Percentiles rank a stretch among this genome's conserved stretches.
Conservation (phyloP, 2,329 filamentous ascomycete species). For the Sordariomycetes sp. region DNA sequence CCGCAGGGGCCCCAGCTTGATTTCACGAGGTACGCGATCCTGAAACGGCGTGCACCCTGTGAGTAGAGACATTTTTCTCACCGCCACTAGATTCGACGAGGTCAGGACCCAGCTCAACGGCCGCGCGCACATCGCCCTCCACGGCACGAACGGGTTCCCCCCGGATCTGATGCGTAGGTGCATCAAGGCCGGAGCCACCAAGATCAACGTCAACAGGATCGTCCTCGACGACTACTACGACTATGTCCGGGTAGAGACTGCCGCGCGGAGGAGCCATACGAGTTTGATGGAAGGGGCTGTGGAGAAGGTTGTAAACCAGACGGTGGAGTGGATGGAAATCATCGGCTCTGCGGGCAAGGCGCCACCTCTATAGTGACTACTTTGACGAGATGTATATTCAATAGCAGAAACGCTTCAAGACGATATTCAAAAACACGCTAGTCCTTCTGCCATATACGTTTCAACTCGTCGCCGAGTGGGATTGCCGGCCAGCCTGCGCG, state of each 20-base stretch:
- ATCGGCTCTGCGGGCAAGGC: constrained; percentile 29
- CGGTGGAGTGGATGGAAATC: constrained; percentile 34
- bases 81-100: constrained; percentile 16
- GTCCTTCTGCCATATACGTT: background rate
- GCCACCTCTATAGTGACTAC: background rate
- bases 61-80: background rate
- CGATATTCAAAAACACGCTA: background rate
- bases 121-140: constrained; percentile 31
- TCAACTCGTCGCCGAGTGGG: background rate
- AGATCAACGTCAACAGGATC: constrained; percentile 44
- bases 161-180: constrained; percentile 33
- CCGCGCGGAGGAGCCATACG: constrained; percentile 13
- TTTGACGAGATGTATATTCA: constrained; percentile 4
- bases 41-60: background rate
- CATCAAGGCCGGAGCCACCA: constrained; percentile 26
- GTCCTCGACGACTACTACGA: constrained; percentile 32
- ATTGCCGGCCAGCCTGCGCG: background rate
- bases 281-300: constrained; percentile 30
- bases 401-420: too few species aligned
- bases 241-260: constrained; percentile 15
- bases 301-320: constrained; percentile 23
- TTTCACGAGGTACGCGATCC: constrained; percentile 25
- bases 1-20: constrained; percentile 49
- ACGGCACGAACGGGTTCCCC: constrained; percentile 43
- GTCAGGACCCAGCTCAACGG: constrained; percentile 17